Evolutionary conservation across 768 basidiomycete species (phyloP).

Genomic region (Calvatia gigantea): DNA sequence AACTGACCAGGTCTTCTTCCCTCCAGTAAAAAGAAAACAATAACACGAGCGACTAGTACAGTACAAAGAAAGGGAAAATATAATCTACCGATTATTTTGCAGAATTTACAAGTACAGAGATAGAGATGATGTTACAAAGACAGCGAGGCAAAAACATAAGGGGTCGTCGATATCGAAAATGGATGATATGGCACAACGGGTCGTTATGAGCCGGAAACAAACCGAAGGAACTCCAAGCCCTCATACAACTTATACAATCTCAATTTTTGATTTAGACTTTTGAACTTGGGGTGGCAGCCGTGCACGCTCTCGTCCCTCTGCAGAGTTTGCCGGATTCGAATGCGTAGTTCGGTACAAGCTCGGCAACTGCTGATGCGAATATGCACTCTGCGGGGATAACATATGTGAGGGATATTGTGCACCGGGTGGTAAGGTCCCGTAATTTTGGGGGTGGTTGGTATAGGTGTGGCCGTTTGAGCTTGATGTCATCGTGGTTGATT

Average conservation of each 20-base stretch:
- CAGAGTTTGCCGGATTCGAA: not conserved
- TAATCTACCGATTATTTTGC: not conserved
- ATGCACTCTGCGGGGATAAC: not conserved
- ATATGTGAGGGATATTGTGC: slow-evolving; percentile 6
- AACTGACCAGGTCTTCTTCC: not conserved
- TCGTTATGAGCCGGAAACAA: not conserved
- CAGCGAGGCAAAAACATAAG: not conserved
- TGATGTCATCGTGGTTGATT: not conserved
- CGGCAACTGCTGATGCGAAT: not conserved
- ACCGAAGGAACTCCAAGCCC: not conserved
- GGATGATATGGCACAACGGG: not conserved
- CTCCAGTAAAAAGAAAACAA: not conserved
- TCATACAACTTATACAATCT: not conserved
- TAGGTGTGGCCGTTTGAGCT: not conserved
- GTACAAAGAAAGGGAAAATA: not conserved
- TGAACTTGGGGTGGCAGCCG: not conserved
- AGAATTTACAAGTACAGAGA: not conserved
- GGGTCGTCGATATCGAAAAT: too few relatives aligned
- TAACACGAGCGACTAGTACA: not conserved
- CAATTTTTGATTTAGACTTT: slow-evolving; percentile 1
- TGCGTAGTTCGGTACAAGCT: not conserved
- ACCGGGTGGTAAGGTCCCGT: not conserved
- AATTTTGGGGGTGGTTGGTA: not conserved
- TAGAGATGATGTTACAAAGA: not conserved
- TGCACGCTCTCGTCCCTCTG: not conserved